Evolutionary conservation across 441 rosid species (phyloP).

Genomic region (Gossypium davidsonii): DNA sequence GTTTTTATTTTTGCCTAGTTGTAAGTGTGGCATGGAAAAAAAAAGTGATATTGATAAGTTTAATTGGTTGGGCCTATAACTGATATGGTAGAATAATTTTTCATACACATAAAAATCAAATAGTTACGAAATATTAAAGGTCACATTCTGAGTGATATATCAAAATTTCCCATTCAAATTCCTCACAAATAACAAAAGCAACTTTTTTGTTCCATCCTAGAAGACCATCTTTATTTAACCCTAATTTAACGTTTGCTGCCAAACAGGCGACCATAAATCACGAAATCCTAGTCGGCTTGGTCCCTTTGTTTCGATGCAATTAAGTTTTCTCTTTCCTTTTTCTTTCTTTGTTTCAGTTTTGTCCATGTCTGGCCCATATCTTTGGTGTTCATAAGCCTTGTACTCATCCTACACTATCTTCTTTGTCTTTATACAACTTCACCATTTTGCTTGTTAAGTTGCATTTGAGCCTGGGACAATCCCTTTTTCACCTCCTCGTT

Average conservation of each 20-base stretch:
- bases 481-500: conserved; percentile 58
- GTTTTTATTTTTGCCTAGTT: no score
- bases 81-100: not conserved
- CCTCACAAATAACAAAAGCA: not conserved
- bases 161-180: not conserved
- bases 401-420: not conserved
- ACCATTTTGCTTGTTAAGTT: conserved; percentile 37
- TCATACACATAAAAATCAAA: not conserved
- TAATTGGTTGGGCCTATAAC: no score
- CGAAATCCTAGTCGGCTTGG: not conserved
- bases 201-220: not conserved
- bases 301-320: not conserved
- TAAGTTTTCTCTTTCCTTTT: not conserved
- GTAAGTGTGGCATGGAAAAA: no score
- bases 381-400: not conserved
- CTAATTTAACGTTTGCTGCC: not conserved
- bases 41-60: no score
- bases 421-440: conserved; percentile 1
- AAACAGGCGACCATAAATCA: not conserved
- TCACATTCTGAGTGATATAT: not conserved
- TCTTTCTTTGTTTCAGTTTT: not conserved
- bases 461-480: conserved; percentile 47
- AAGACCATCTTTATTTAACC: not conserved
- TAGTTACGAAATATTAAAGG: not conserved
- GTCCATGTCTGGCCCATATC: not conserved